These are phyloP conservation scores for Fusarium buharicum DNA, from an alignment of 2,329 filamentous ascomycete species.

Conservation along the genomic window DNA sequence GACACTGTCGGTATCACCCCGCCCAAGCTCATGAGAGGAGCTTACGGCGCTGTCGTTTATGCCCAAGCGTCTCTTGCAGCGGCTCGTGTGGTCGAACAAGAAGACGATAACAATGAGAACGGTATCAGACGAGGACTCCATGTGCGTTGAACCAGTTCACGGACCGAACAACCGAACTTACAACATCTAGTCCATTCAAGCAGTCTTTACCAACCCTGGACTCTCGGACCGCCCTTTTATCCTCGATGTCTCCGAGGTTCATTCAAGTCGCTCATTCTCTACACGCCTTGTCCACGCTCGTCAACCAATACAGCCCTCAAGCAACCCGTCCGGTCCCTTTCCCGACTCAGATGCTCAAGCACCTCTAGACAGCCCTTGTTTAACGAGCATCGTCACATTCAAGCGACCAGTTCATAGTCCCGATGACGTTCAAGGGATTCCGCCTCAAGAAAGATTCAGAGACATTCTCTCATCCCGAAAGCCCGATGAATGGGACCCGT, in stretches of 20 bases:
- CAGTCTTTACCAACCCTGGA: slow-evolving; percentile 63
- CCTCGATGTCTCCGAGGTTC: slow-evolving; percentile 59
- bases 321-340: slow-evolving; percentile 51
- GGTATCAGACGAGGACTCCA: slow-evolving; percentile 50
- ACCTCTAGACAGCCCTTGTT: slow-evolving; percentile 57
- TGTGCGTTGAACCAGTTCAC: slow-evolving; percentile 45
- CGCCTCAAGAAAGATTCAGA: slow-evolving; percentile 57
- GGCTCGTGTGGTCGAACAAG: slow-evolving; percentile 48
- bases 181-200: slow-evolving; percentile 62
- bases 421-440: slow-evolving; percentile 52
- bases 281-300: slow-evolving; percentile 61
- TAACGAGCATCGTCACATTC: slow-evolving; percentile 64
- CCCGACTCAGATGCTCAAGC: slow-evolving; percentile 53
- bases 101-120: slow-evolving; percentile 37
- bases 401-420: slow-evolving; percentile 54
- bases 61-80: slow-evolving; percentile 53
- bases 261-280: slow-evolving; percentile 59
- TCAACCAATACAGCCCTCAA: slow-evolving; percentile 57
- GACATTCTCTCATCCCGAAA: slow-evolving; percentile 52
- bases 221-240: slow-evolving; percentile 62
- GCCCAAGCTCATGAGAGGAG: slow-evolving; percentile 39
- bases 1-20: slow-evolving; percentile 27
- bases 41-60: slow-evolving; percentile 54
- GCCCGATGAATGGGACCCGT: slow-evolving; percentile 57
- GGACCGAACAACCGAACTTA: slow-evolving; percentile 1